Base-by-base conservation (phyloP, 805 yeast genomes). In the Ogataea ramenticola region DNA sequence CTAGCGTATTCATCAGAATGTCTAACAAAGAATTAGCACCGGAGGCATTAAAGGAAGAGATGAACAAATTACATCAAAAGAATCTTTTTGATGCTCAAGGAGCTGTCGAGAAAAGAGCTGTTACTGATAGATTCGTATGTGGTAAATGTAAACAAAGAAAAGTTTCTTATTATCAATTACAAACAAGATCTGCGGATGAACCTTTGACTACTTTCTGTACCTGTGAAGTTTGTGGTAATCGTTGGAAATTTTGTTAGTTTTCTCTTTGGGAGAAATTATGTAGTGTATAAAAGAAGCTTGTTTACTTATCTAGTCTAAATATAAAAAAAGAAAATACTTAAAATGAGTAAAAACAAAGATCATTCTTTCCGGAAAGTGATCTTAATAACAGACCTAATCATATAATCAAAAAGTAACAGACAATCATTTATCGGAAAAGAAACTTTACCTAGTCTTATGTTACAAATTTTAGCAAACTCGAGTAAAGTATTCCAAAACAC, bases 191-290 rank as follows among this genome's bases (percentile, higher is more conserved):
- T 46, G 99, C 99, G 17, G 99, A 93, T 78, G 99, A 93, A 67
- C 99, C 99, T 47, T 76, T 93, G 57, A 93, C 99, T 8, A 93
- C 99, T 1, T 93, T 93, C 62, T 93, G 99, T 71, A 90, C 96
- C 3, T 93, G 99, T 70, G 97, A 90, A 58, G 87, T 79, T 52
- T 93, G 99, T 70, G 98, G 98, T 49, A 88, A 93, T 60, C 79
- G 98, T 65, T 93, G 99, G 99, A 93, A 93, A 66, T 93, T 93
- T 61, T 86, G 95, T 29, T 90, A 22, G 26, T 20, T 24, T n/a
- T n/a, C n/a, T n/a, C n/a, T n/a, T n/a, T n/a, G n/a, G n/a, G n/a
- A n/a, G n/a, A n/a, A n/a, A n/a, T n/a, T n/a, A n/a, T n/a, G n/a
- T n/a, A 12, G 40, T 17, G 15, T 17, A 17, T 17, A 21, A 30